These are phyloP conservation scores for Podospora pseudopauciseta DNA, from an alignment of 495 filamentous ascomycete genomes.

Conservation along the genomic window DNA sequence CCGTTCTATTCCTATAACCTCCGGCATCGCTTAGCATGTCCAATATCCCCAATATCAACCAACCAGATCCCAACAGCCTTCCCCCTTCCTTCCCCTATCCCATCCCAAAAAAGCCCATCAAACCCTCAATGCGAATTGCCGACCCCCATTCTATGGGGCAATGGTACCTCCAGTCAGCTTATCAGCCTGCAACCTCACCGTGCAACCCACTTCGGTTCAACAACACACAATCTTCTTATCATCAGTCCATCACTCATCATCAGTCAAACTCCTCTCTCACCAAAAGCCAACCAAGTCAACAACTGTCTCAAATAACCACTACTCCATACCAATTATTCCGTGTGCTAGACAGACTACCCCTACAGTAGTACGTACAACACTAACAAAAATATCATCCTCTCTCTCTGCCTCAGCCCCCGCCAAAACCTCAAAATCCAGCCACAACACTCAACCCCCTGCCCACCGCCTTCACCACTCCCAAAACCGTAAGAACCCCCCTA, in stretches of 20 bases:
- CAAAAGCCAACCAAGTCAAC: too few species aligned
- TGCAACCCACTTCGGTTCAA: not conserved
- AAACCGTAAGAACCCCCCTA: conserved; percentile 19
- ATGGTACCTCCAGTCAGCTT: not conserved
- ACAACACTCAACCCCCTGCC: conserved; percentile 17
- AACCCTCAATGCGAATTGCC: not conserved
- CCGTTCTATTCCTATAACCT: too few species aligned
- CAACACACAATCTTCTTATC: not conserved
- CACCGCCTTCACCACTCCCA: conserved; percentile 11
- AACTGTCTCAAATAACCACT: not conserved
- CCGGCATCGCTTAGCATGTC: too few species aligned
- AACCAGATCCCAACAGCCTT: too few species aligned
- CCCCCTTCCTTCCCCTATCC: not conserved
- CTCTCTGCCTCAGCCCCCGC: too few species aligned
- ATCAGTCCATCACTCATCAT: not conserved
- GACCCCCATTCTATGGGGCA: not conserved
- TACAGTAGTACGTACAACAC: not conserved
- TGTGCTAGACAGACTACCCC: not conserved
- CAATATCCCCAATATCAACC: too few species aligned
- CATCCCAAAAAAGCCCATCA: not conserved
- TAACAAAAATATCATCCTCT: not conserved
- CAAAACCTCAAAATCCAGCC: conserved; percentile 18
- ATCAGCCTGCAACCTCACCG: not conserved
- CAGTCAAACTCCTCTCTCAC: not conserved
- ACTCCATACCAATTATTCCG: not conserved